These are phyloP conservation scores for Daldinia sp. DNA, from an alignment of 2,329 filamentous ascomycete species.

Conservation along the genomic window DNA sequence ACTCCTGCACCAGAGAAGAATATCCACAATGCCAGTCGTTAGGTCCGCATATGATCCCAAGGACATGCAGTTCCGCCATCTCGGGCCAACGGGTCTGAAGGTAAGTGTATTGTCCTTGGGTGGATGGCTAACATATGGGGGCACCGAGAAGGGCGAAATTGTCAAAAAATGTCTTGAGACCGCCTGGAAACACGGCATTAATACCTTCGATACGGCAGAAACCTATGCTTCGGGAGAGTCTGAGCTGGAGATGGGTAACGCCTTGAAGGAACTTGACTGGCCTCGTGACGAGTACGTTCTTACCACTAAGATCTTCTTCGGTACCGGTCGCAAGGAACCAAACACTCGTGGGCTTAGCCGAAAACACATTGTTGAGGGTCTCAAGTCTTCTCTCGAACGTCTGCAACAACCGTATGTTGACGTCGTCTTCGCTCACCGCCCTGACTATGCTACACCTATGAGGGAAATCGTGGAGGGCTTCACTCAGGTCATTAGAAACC, in stretches of 20 bases:
- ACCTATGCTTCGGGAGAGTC: conserved; percentile 57
- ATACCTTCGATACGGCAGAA: conserved; percentile 64
- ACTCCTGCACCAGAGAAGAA: conserved; percentile 20
- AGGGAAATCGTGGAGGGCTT: conserved; percentile 67
- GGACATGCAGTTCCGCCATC: conserved; percentile 54
- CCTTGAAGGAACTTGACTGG: conserved; percentile 61
- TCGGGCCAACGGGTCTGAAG: conserved; percentile 54
- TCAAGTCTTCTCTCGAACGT: conserved; percentile 65
- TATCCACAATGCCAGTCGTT: conserved; percentile 40
- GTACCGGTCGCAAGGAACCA: conserved; percentile 65
- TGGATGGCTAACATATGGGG: conserved; percentile 46
- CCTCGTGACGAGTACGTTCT: conserved; percentile 63
- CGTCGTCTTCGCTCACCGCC: conserved; percentile 68
- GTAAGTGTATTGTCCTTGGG: conserved; percentile 54
- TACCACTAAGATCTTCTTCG: conserved; percentile 60
- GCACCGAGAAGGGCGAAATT: conserved; percentile 49
- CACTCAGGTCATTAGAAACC: conserved; percentile 58
- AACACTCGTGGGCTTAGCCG: conserved; percentile 60
- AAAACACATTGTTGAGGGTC: conserved; percentile 64
- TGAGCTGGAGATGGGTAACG: conserved; percentile 60
- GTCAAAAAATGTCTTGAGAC: conserved; percentile 55
- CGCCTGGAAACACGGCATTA: conserved; percentile 61
- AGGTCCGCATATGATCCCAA: conserved; percentile 41
- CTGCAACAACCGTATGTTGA: conserved; percentile 73
- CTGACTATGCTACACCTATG: conserved; percentile 66